Evolutionary conservation across 78 protist species (phyloP).

Genomic region (Emiliania huxleyi): DNA sequence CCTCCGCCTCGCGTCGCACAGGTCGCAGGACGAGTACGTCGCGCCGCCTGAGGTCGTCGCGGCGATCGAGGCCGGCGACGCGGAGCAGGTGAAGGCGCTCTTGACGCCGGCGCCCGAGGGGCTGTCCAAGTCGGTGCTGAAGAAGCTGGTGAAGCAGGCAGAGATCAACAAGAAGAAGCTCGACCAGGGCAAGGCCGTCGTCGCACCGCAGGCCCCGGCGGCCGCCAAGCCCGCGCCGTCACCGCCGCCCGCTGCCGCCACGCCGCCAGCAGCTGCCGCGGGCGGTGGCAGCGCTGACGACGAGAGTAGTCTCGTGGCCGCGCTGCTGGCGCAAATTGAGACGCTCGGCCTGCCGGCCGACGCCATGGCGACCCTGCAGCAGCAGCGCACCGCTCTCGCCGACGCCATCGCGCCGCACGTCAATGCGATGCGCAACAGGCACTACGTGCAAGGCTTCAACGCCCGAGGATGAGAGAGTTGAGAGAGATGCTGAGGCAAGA

Average conservation of each 20-base stretch:
- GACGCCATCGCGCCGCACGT: neutral
- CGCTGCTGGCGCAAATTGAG: neutral
- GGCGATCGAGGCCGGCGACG: neutral
- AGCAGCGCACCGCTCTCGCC: neutral
- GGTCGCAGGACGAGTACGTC: neutral
- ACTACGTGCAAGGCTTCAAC: neutral
- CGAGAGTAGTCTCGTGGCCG: neutral
- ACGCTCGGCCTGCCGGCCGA: neutral
- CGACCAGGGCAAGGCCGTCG: neutral
- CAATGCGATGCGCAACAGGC: neutral
- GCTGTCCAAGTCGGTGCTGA: neutral
- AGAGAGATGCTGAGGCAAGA: too few relatives aligned
- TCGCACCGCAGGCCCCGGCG: neutral
- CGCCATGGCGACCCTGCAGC: neutral
- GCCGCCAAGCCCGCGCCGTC: neutral
- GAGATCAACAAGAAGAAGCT: neutral
- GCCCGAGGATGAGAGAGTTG: neutral
- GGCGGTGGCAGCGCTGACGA: neutral
- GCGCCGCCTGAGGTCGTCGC: neutral
- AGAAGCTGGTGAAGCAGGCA: conserved; percentile 16
- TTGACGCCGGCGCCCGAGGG: neutral
- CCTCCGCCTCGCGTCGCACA: neutral
- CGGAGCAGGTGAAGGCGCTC: neutral
- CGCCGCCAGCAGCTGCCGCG: neutral
- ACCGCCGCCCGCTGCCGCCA: neutral